These are phyloP conservation scores for Leishmania gerbilli DNA, from an alignment of 208 protist species.

Conservation along the genomic window DNA sequence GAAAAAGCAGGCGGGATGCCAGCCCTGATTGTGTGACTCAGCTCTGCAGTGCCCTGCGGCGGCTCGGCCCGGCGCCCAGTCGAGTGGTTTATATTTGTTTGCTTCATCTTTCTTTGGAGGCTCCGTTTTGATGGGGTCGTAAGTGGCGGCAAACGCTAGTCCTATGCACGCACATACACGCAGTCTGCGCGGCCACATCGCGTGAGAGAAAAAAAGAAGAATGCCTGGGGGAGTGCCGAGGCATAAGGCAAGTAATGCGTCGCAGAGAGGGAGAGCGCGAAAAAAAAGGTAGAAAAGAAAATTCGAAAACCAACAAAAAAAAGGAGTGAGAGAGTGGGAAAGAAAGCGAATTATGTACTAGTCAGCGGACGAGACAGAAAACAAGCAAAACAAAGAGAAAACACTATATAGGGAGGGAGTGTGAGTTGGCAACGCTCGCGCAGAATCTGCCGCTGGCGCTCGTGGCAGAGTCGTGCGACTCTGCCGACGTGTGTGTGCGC, in stretches of 20 bases:
- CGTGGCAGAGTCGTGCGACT: neutral
- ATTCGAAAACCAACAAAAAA: neutral
- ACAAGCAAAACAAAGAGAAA: neutral
- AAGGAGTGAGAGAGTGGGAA: neutral
- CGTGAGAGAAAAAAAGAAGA: neutral
- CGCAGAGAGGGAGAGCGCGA: neutral
- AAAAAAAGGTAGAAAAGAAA: neutral
- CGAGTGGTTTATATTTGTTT: neutral
- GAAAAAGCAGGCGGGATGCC: neutral
- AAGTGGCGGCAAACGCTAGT: neutral
- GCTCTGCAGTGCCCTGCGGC: neutral
- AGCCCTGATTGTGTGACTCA: neutral
- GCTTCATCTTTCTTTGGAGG: neutral
- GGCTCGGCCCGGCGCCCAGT: neutral
- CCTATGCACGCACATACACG: neutral
- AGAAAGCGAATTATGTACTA: neutral
- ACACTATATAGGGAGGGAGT: neutral
- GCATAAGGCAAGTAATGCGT: neutral
- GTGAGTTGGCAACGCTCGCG: neutral
- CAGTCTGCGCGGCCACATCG: neutral
- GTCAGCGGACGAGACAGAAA: neutral
- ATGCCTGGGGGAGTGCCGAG: neutral
- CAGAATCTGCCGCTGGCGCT: neutral
- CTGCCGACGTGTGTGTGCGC: neutral
- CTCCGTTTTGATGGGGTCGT: conserved; percentile 1